Base-by-base conservation (phyloP, 305 asterid genomes). In the Fraxinus platypoda region DNA sequence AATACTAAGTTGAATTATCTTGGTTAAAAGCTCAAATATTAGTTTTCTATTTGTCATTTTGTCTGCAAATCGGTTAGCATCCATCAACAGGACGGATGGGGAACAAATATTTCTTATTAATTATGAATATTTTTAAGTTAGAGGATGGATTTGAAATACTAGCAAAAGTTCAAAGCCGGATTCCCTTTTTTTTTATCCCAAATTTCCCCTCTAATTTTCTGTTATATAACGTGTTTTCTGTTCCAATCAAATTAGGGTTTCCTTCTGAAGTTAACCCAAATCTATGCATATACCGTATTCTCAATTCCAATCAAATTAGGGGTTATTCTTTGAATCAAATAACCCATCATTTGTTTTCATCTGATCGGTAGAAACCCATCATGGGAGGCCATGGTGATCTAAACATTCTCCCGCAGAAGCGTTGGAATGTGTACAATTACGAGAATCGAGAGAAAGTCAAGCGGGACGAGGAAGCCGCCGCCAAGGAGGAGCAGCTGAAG, bases 341-440 rank as follows among this genome's bases (percentile, higher is more conserved):
- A 52, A 54, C 13, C 25, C 31, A 8, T 9, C 13, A 21, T 25
- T 23, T 3, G 15, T 8, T 62, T 8, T 30, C 72, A 62, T 8
- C 72, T 23, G 11, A 23, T 23, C 72, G 1, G 31, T 9, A 62
- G 72, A 62, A 23, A 2, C 13, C 17, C 26, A 81, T 54, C 81
- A 95, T 95, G 99, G 99, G 99, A 5, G 99, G 99, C 37, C 98
- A 95, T 74, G 99, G 99, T 21, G 99, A 98, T 64, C 84, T 95
- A 81, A 95, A 94, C 82, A 95, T 95, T 87, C 97, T 95, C 17
- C 99, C 99, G 8, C 99, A 95, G 83, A 95, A 94, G 87, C 92
- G 96, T 75, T 95, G 99, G 99, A 95, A 94, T 70, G 99, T 95
- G 3, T 95, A 94, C 97, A 94, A 94, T 84, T 94, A 28, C 88